Conservation (phyloP, 2,329 filamentous ascomycete species). For the Graphilbum sp. region DNA sequence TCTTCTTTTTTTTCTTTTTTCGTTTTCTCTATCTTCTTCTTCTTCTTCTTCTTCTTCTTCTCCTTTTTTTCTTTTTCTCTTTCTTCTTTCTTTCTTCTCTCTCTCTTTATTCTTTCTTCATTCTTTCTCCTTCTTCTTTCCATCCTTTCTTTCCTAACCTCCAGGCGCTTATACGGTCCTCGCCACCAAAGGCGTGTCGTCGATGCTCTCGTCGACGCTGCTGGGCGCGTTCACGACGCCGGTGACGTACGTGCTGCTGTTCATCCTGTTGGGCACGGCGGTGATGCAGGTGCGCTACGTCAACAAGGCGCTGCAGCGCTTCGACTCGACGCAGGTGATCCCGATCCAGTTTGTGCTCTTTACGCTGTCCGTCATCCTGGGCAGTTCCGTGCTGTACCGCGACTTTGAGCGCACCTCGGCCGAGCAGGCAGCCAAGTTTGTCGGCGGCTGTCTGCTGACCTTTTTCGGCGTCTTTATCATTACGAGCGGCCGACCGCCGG, state of each 20-base stretch:
- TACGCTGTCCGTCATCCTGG: slow-evolving; percentile 86
- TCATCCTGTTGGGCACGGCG: slow-evolving; percentile 67
- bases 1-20: not conserved
- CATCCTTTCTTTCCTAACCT: not conserved
- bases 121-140: too few species aligned
- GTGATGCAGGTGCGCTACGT: slow-evolving; percentile 96
- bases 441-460: slow-evolving; percentile 79
- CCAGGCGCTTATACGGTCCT: slow-evolving; percentile 88
- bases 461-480: slow-evolving; percentile 97
- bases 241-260: slow-evolving; percentile 72
- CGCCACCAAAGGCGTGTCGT: slow-evolving; percentile 91
- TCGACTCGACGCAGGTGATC: slow-evolving; percentile 95
- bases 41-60: too few species aligned
- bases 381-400: slow-evolving; percentile 81
- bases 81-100: too few species aligned
- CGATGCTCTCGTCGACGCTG: slow-evolving; percentile 79
- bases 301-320: slow-evolving; percentile 73
- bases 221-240: slow-evolving; percentile 82
- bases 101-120: too few species aligned
- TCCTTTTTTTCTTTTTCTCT: too few species aligned
- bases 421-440: slow-evolving; percentile 64
- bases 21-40: slow-evolving; percentile 3
- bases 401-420: slow-evolving; percentile 77
- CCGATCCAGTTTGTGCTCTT: slow-evolving; percentile 96
- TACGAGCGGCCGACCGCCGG: slow-evolving; percentile 58